phyloP scores from a whole-genome alignment of 352 stramenopile species.

The Pseudoperonospora humuli region DNA sequence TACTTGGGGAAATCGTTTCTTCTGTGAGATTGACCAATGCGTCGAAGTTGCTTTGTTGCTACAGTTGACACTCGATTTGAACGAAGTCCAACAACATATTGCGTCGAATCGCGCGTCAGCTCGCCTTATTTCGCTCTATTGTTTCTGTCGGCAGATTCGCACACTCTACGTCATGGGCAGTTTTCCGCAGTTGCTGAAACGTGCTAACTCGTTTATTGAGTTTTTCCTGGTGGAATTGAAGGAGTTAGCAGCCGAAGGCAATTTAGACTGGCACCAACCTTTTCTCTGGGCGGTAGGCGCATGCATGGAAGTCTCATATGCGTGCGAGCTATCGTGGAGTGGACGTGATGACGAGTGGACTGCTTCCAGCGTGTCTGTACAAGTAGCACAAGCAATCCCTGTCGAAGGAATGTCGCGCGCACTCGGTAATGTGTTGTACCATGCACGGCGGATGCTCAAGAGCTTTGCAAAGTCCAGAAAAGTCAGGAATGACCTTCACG shows the following conservation, averaged over 20 bases:
- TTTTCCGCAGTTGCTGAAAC: conserved; percentile 51
- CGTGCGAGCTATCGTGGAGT: conserved; percentile 69
- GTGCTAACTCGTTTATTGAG: conserved; percentile 47
- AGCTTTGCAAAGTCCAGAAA: conserved; percentile 24
- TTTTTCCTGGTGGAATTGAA: conserved; percentile 38
- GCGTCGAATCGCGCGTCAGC: conserved; percentile 42
- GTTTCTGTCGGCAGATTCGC: conserved; percentile 71
- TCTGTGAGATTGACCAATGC: no score
- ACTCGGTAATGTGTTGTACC: conserved; percentile 64
- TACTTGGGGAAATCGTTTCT: no score
- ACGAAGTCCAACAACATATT: conserved; percentile 41
- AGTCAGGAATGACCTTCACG: neutral
- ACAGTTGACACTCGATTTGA: conserved; percentile 58
- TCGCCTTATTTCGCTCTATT: conserved; percentile 55
- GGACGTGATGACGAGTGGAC: conserved; percentile 53
- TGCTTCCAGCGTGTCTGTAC: conserved; percentile 36
- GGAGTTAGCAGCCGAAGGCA: conserved; percentile 9
- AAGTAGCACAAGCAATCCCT: conserved; percentile 34
- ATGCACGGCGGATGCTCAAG: conserved; percentile 53
- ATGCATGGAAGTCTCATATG: conserved; percentile 68
- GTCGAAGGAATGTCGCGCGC: conserved; percentile 55
- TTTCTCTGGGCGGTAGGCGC: conserved; percentile 65
- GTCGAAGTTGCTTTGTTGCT: neutral
- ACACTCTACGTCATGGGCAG: conserved; percentile 67
- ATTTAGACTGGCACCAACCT: conserved; percentile 38